phyloP scores from a whole-genome alignment of 2,329 filamentous ascomycete species.

The Coniella lustricola region DNA sequence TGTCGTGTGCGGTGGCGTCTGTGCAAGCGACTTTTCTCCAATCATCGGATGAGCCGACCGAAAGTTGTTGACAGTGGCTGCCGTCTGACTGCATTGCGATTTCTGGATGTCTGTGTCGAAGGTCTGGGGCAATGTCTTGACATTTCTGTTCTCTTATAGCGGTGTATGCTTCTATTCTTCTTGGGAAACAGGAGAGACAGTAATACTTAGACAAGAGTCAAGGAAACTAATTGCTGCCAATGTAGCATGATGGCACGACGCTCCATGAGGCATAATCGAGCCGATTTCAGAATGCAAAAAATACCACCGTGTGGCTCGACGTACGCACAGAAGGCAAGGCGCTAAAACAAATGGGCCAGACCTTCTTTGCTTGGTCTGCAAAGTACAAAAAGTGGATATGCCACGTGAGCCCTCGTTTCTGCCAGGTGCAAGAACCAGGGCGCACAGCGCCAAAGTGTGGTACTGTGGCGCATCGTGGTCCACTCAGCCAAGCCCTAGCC shows the following conservation, averaged over 20 bases:
- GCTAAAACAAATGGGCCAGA: slow-evolving; percentile 9
- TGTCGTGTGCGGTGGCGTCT: slow-evolving; percentile 15
- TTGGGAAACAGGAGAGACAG: too few relatives aligned
- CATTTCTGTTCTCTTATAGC: too few relatives aligned
- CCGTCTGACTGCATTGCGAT: slow-evolving; percentile 12
- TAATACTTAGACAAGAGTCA: too few relatives aligned
- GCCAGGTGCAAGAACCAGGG: slow-evolving; percentile 14
- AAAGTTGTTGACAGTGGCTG: slow-evolving; percentile 11
- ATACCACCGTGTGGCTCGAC: too few relatives aligned
- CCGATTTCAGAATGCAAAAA: too few relatives aligned
- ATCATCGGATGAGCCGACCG: slow-evolving; percentile 12
- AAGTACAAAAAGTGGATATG: slow-evolving; percentile 14
- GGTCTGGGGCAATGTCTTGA: too few relatives aligned
- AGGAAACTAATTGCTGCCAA: too few relatives aligned
- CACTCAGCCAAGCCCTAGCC: background rate
- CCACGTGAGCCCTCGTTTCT: slow-evolving; percentile 13
- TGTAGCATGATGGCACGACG: too few relatives aligned
- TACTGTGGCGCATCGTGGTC: background rate
- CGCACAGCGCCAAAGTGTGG: slow-evolving; percentile 12
- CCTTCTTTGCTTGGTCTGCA: slow-evolving; percentile 5
- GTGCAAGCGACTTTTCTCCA: slow-evolving; percentile 7
- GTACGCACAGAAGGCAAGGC: slow-evolving; percentile 4
- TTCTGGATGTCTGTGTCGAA: background rate
- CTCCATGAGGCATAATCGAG: too few relatives aligned
- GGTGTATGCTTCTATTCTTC: too few relatives aligned